Percentiles rank a stretch among this genome's conserved stretches.
Evolutionary conservation across 257 asterid species (phyloP).

Genomic region (Sherardia arvensis): DNA sequence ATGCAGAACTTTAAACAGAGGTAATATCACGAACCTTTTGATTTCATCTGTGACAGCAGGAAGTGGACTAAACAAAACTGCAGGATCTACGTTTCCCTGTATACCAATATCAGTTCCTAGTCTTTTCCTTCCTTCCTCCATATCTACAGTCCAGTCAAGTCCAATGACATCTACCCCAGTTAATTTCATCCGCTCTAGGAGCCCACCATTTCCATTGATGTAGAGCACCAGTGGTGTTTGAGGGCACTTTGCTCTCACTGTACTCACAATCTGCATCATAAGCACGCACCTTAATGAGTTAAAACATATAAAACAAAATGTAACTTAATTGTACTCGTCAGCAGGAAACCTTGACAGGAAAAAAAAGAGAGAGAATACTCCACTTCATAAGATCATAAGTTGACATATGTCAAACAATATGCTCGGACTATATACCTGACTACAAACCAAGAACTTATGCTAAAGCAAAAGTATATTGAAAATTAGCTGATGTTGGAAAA

Average conservation of each 20-base stretch:
- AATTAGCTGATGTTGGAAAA: no score
- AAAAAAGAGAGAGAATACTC: neutral
- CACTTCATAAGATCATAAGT: neutral
- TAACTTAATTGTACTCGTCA: neutral
- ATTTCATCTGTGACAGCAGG: conserved; percentile 69
- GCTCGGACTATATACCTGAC: neutral
- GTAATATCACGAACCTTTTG: conserved; percentile 38
- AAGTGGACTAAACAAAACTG: conserved; percentile 72
- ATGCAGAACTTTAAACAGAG: neutral
- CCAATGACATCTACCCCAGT: conserved; percentile 96
- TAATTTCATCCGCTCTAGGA: conserved; percentile 80
- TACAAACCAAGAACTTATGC: neutral
- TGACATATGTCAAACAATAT: neutral
- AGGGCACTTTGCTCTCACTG: conserved; percentile 68
- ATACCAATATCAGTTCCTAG: conserved; percentile 62
- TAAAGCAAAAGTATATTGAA: no score
- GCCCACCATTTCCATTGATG: conserved; percentile 90
- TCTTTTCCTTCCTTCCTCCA: conserved; percentile 81
- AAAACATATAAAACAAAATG: neutral
- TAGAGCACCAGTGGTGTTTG: conserved; percentile 82
- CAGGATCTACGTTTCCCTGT: conserved; percentile 94
- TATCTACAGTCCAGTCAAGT: conserved; percentile 95
- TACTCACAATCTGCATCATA: conserved; percentile 54
- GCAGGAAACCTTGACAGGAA: neutral
- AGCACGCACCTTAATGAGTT: neutral